Conservation (phyloP, 345 rosid species). For the Lepidium sativum region DNA sequence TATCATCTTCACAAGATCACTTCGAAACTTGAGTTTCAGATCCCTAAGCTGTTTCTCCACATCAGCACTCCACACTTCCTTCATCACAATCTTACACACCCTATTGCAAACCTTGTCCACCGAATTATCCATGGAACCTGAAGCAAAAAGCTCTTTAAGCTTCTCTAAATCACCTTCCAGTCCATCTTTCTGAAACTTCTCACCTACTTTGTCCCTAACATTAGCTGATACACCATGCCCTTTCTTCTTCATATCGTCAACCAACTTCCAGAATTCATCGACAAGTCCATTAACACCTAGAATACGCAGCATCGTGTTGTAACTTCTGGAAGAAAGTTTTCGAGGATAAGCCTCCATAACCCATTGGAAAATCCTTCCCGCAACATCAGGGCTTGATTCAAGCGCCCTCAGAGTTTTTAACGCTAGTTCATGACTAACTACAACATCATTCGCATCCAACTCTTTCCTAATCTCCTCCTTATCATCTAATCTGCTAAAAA, state of each 20-base stretch:
- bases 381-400: slow-evolving; percentile 50
- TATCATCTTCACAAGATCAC: slow-evolving; percentile 48
- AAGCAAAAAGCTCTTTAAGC: slow-evolving; percentile 50
- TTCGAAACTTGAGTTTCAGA: slow-evolving; percentile 33
- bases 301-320: slow-evolving; percentile 58
- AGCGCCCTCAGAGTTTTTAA: slow-evolving; percentile 45
- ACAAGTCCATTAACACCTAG: slow-evolving; percentile 50
- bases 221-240: slow-evolving; percentile 67
- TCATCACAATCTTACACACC: slow-evolving; percentile 64
- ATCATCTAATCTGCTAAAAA: slow-evolving; percentile 37
- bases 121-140: slow-evolving; percentile 56
- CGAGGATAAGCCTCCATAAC: slow-evolving; percentile 35
- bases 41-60: slow-evolving; percentile 44
- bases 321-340: slow-evolving; percentile 52
- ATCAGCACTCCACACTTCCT: slow-evolving; percentile 55
- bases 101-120: slow-evolving; percentile 43
- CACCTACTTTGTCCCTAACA: slow-evolving; percentile 50
- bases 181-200: slow-evolving; percentile 56
- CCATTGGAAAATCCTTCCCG: slow-evolving; percentile 63
- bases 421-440: slow-evolving; percentile 42
- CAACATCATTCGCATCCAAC: slow-evolving; percentile 35
- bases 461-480: slow-evolving; percentile 38
- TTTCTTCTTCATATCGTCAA: slow-evolving; percentile 59
- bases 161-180: slow-evolving; percentile 42
- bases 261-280: slow-evolving; percentile 66